phyloP scores from a whole-genome alignment of 129 eudicot genomes.

The Saussurea involucrata region DNA sequence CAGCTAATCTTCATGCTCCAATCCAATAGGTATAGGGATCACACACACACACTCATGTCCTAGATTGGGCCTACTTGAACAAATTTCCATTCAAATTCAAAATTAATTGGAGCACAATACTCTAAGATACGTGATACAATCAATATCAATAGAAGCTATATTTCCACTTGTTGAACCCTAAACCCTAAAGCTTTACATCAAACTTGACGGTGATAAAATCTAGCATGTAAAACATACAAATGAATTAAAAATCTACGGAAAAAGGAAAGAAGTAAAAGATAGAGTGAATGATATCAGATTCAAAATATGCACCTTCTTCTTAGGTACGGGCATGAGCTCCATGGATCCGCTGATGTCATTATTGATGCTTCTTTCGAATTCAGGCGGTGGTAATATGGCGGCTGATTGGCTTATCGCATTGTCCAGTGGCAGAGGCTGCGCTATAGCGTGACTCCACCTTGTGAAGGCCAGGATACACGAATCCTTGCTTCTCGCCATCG shows the following conservation, averaged over 20 bases:
- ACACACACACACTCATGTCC: too few relatives aligned
- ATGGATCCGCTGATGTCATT: slow-evolving; percentile 36
- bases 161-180: too few relatives aligned
- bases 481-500: slow-evolving; percentile 9
- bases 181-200: too few relatives aligned
- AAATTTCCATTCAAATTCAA: neutral
- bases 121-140: neutral
- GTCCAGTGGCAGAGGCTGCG: slow-evolving; percentile 39
- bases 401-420: slow-evolving; percentile 16
- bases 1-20: neutral
- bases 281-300: neutral
- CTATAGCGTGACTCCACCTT: slow-evolving; percentile 30
- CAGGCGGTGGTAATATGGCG: slow-evolving; percentile 44
- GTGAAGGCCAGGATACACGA: neutral
- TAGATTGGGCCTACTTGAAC: neutral
- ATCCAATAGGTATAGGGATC: neutral
- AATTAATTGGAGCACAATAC: neutral
- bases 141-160: too few relatives aligned
- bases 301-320: slow-evolving; percentile 32
- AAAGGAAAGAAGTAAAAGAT: neutral
- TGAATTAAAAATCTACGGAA: neutral
- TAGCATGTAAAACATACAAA: neutral
- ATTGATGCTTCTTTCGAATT: slow-evolving; percentile 10
- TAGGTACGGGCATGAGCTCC: slow-evolving; percentile 75
- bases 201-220: neutral